phyloP scores from a whole-genome alignment of 345 rosid genomes.

The Populus tremula region DNA sequence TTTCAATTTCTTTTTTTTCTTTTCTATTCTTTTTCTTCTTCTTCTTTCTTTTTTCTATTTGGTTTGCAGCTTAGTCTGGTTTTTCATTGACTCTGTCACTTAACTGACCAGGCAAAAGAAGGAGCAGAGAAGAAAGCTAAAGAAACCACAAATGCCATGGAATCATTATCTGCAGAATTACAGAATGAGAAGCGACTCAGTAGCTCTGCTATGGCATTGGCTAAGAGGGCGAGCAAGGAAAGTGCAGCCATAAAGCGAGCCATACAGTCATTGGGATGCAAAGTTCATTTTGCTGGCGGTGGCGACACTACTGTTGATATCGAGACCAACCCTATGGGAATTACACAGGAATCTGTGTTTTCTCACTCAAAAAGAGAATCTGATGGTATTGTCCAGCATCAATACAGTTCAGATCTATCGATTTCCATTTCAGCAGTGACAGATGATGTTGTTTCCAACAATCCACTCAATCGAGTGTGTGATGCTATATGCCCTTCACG shows the following conservation, averaged over 20 bases:
- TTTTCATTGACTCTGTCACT: background rate
- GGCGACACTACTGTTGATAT: slow-evolving; percentile 62
- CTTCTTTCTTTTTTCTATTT: too few relatives aligned
- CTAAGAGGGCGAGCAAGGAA: slow-evolving; percentile 69
- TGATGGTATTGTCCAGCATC: slow-evolving; percentile 22
- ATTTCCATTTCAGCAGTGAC: slow-evolving; percentile 53
- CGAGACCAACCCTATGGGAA: slow-evolving; percentile 35
- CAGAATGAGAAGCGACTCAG: slow-evolving; percentile 61
- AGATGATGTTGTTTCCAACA: slow-evolving; percentile 45
- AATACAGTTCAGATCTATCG: slow-evolving; percentile 58
- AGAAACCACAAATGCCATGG: slow-evolving; percentile 44
- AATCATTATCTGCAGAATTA: slow-evolving; percentile 56
- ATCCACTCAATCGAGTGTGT: slow-evolving; percentile 42
- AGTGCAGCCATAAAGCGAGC: slow-evolving; percentile 65
- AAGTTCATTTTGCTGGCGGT: slow-evolving; percentile 57
- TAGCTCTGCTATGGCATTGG: slow-evolving; percentile 57
- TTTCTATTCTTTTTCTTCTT: too few relatives aligned
- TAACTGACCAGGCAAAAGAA: slow-evolving; percentile 65
- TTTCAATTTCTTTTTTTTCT: background rate
- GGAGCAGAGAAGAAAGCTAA: slow-evolving; percentile 63
- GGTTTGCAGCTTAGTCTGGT: background rate
- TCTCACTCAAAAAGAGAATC: slow-evolving; percentile 35
- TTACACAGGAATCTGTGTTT: slow-evolving; percentile 22
- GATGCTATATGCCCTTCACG: slow-evolving; percentile 68
- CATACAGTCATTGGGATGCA: slow-evolving; percentile 79